A percentile compares a stretch with the other conserved stretches of the same genome.
phyloP scores from a whole-genome alignment of 1,284 basidiomycete species.

The Apiotrichum sp. region DNA sequence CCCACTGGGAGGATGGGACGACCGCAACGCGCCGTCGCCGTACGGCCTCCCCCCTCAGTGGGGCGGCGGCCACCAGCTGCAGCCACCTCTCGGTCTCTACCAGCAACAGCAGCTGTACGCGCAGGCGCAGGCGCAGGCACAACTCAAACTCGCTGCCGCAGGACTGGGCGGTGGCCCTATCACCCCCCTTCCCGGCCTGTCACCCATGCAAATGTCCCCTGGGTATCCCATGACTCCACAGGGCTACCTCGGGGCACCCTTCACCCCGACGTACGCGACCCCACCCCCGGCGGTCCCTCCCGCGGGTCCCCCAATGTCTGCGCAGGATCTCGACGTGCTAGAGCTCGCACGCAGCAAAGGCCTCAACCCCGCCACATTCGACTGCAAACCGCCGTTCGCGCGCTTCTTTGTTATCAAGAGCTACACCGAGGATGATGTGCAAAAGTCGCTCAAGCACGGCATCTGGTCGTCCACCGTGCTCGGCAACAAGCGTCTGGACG shows the following conservation, averaged over 20 bases:
- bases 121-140: slow-evolving; percentile 12
- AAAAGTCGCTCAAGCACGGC: slow-evolving; percentile 92
- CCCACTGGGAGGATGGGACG: slow-evolving; percentile 14
- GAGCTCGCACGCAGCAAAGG: slow-evolving; percentile 78
- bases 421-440: slow-evolving; percentile 95
- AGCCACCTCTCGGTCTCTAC: slow-evolving; percentile 16
- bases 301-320: slow-evolving; percentile 8
- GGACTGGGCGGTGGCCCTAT: slow-evolving; percentile 8
- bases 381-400: slow-evolving; percentile 68
- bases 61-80: slow-evolving; percentile 7
- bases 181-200: slow-evolving; percentile 1
- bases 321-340: slow-evolving; percentile 63
- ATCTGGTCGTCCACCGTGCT: slow-evolving; percentile 96
- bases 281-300: background rate
- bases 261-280: slow-evolving; percentile 14
- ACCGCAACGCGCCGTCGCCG: slow-evolving; percentile 4
- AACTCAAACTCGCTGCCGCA: slow-evolving; percentile 15
- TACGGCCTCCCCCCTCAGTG: background rate
- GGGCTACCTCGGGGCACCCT: slow-evolving; percentile 13
- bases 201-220: background rate
- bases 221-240: slow-evolving; percentile 7
- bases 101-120: slow-evolving; percentile 21
- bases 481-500: slow-evolving; percentile 90
- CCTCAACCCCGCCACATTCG: slow-evolving; percentile 82
- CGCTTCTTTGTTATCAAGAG: slow-evolving; percentile 96